Base-by-base conservation (phyloP, 371 early-diverging fungal genomes). In the Saksenaea vasiformis region DNA sequence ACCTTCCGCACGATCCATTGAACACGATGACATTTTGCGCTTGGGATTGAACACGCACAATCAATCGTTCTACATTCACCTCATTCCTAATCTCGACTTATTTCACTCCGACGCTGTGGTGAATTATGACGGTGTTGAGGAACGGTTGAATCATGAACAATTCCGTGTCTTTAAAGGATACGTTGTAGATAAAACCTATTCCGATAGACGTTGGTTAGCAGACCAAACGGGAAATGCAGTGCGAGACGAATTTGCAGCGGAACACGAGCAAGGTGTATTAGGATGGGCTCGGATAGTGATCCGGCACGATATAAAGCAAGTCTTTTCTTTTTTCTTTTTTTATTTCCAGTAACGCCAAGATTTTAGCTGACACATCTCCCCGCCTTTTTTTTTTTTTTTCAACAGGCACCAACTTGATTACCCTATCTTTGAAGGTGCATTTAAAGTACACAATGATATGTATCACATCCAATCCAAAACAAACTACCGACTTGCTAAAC, bases 211-310 rank as follows among this genome's bases (percentile, higher is more conserved):
- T 28, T 81, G 82, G 82, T 17, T 61, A 24, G 71, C 56, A 44
- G 74, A 74, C 56, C 67, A 65, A 58, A 66, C 73, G 14, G 79
- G 78, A 36, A 7, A 22, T 47, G 56, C 75, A 41, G 56, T 64
- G 38, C 66, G 73, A 43, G 72, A 75, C 17, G 70, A 71, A 22
- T 69, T 67, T 54, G 41, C 64, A 5, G 67, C 68, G 53, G 69
- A 77, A 36, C 34, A 68, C 39, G 73, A 77, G 26, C 64, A 66
- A 14, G 79, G 79, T 34, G 72, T 83, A n/a, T 55, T 83, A 2
- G 90, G 90, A 7, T 93, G 91, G 91, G 93, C 87, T 27, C 85
- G 93, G 24, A 80, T 93, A 51, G 67, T 82, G 13, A 76, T 91
- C 28, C 80, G 85, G 24, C 74, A 86, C 37, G 85, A 86, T 62